phyloP scores from a whole-genome alignment of 129 eudicot species.

The Ambrosia trifida region DNA sequence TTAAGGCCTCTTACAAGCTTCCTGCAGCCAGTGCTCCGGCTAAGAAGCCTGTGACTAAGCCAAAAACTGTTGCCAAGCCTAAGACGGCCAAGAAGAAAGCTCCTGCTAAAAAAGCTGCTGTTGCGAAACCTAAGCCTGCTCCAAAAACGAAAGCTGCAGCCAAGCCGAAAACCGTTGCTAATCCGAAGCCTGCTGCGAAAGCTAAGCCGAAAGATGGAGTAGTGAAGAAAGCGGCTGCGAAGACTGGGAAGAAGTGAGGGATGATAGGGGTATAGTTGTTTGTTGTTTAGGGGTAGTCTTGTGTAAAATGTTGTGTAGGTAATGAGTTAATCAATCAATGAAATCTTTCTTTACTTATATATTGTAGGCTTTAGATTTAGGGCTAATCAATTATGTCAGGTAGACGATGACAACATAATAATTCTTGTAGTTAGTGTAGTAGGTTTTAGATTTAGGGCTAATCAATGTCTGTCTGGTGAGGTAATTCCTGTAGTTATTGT shows the following conservation, averaged over 20 bases:
- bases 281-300: conserved; percentile 24
- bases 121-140: conserved; percentile 29
- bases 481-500: background rate
- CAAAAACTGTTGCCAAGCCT: conserved; percentile 35
- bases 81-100: conserved; percentile 41
- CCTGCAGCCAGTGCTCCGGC: conserved; percentile 35
- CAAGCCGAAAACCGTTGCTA: conserved; percentile 32
- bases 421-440: background rate
- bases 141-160: conserved; percentile 35
- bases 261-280: conserved; percentile 12
- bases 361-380: background rate
- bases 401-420: conserved; percentile 23
- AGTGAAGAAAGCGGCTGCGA: conserved; percentile 31
- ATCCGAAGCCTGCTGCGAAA: conserved; percentile 38
- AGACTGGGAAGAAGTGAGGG: conserved; percentile 35
- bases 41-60: conserved; percentile 36
- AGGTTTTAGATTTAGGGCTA: too few species aligned
- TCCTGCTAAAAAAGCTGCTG: conserved; percentile 25
- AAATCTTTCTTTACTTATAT: conserved; percentile 8
- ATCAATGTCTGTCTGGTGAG: too few species aligned
- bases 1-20: conserved; percentile 59
- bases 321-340: conserved; percentile 23
- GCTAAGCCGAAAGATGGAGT: conserved; percentile 29
- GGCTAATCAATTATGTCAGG: background rate
- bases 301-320: conserved; percentile 45